These are phyloP conservation scores for Schizochytrium sp. DNA, from an alignment of 108 stramenopile species.

Conservation along the genomic window DNA sequence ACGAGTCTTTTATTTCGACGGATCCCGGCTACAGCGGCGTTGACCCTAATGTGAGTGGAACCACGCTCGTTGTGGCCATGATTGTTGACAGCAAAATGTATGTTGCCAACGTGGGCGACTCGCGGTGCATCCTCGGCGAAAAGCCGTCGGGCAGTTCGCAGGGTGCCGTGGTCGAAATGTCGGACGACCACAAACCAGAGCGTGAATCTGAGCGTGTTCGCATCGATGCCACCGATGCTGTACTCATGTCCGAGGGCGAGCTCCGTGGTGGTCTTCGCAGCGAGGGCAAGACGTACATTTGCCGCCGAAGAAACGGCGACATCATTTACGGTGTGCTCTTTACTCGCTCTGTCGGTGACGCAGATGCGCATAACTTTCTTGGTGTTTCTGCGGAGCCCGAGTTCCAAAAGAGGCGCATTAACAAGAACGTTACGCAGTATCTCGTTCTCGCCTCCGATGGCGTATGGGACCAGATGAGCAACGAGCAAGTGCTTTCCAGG, in stretches of 20 bases:
- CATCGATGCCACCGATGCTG: not conserved
- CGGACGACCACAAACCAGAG: slow-evolving; percentile 22
- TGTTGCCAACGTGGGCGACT: slow-evolving; percentile 23
- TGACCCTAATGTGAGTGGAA: not conserved
- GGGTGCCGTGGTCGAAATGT: not conserved
- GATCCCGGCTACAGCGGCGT: not conserved
- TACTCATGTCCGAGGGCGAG: not conserved
- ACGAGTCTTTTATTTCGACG: not conserved
- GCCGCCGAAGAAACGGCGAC: not conserved
- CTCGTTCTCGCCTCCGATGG: not conserved
- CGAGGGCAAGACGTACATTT: slow-evolving; percentile 22
- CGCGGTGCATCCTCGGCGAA: not conserved
- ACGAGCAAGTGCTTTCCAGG: not conserved
- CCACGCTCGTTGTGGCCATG: slow-evolving; percentile 16
- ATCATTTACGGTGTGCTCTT: slow-evolving; percentile 20
- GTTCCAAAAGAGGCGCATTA: not conserved
- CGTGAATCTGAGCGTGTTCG: not conserved
- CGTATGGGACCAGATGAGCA: not conserved
- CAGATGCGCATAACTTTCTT: slow-evolving; percentile 14
- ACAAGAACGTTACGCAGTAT: not conserved
- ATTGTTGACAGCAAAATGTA: not conserved
- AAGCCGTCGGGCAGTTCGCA: not conserved
- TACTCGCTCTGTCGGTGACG: slow-evolving; percentile 24
- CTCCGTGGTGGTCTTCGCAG: not conserved
- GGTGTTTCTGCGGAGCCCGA: slow-evolving; percentile 19